Conservation (phyloP, 805 yeast species). For the Ogataea zsoltii region DNA sequence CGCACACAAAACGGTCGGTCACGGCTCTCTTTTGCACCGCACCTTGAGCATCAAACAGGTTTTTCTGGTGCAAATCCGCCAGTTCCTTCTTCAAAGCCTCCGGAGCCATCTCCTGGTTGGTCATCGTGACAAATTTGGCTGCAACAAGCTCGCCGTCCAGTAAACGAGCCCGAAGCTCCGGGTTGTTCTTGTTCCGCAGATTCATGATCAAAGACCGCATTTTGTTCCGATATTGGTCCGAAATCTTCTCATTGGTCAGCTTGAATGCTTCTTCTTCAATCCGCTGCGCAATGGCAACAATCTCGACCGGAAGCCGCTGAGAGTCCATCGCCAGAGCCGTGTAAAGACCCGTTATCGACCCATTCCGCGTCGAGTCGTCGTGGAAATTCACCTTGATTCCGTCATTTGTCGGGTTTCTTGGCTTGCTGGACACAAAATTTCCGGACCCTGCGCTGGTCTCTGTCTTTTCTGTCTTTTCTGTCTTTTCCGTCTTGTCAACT, state of each 20-base stretch:
- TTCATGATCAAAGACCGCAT: slow-evolving; percentile 86
- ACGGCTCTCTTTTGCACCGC: slow-evolving; percentile 95
- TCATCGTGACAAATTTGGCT: slow-evolving; percentile 68
- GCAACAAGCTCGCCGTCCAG: slow-evolving; percentile 68
- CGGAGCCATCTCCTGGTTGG: slow-evolving; percentile 95
- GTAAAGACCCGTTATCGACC: slow-evolving; percentile 79
- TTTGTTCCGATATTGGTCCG: slow-evolving; percentile 72
- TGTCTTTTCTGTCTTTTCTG: slow-evolving; percentile 22
- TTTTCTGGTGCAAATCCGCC: slow-evolving; percentile 82
- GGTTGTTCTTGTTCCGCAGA: slow-evolving; percentile 85
- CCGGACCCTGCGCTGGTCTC: slow-evolving; percentile 19
- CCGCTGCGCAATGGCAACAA: slow-evolving; percentile 63
- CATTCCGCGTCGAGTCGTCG: slow-evolving; percentile 78
- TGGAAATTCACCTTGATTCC: slow-evolving; percentile 71
- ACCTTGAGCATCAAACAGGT: slow-evolving; percentile 95
- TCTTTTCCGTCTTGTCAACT: slow-evolving; percentile 18
- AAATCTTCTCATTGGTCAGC: slow-evolving; percentile 55
- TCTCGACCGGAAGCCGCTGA: slow-evolving; percentile 46
- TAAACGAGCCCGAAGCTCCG: slow-evolving; percentile 72
- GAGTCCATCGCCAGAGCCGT: slow-evolving; percentile 88
- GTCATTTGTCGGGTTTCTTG: slow-evolving; percentile 81
- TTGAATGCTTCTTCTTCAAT: slow-evolving; percentile 74
- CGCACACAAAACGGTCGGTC: slow-evolving; percentile 95
- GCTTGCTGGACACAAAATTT: slow-evolving; percentile 45
- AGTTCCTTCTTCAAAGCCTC: slow-evolving; percentile 83